A percentile compares a stretch with the other conserved stretches of the same genome.
Conservation (phyloP, 116 monocot genomes). For the Phalaenopsis hybrid region DNA sequence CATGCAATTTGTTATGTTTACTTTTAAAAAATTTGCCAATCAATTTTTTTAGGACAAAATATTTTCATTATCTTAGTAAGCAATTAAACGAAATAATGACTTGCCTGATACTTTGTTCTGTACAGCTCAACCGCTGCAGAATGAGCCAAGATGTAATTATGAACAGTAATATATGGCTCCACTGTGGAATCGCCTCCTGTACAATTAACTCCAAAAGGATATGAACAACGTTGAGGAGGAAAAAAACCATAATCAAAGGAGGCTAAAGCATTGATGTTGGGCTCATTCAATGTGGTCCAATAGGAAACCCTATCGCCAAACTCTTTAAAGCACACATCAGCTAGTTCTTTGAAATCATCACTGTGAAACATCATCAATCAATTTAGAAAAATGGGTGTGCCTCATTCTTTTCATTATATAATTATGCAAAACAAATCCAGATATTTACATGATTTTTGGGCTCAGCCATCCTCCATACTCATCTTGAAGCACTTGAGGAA, state of each 20-base stretch:
- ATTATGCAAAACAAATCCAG: background rate
- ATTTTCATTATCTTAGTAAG: background rate
- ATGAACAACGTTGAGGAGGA: conserved; percentile 40
- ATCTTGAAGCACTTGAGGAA: background rate
- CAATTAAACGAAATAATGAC: background rate
- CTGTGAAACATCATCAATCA: background rate
- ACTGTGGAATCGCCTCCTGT: background rate
- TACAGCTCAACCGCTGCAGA: background rate
- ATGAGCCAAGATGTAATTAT: background rate
- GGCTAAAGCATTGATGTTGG: background rate
- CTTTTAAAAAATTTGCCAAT: no score
- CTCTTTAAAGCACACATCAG: conserved; percentile 12
- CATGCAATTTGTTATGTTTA: no score
- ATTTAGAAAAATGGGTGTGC: background rate
- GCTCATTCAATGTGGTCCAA: conserved; percentile 7
- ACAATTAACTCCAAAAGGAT: conserved; percentile 43
- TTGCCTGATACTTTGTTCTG: conserved; percentile 3
- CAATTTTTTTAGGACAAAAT: no score
- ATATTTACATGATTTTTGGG: conserved; percentile 1
- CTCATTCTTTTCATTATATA: no score
- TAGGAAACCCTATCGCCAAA: conserved; percentile 2
- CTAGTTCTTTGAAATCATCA: background rate
- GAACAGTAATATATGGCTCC: background rate
- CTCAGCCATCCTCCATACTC: background rate
- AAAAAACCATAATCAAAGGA: conserved; percentile 38